phyloP scores from a whole-genome alignment of 2,329 filamentous ascomycete species.

The Dissoconium aciculare region DNA sequence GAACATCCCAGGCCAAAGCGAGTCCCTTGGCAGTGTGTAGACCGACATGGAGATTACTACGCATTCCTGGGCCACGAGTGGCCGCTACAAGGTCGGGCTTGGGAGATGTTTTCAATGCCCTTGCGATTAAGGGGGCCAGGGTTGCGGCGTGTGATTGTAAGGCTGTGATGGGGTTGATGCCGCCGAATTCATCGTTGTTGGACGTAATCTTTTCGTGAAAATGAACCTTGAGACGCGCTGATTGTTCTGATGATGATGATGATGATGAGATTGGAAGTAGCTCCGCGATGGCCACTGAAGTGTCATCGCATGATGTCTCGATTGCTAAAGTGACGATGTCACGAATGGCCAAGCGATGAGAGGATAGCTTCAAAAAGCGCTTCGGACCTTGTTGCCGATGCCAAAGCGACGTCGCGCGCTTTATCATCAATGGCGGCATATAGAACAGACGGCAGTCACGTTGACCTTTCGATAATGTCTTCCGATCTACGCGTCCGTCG shows the following conservation, averaged over 20 bases:
- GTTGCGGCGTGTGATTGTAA: constrained; percentile 59
- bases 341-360: no score
- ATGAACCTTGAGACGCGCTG: constrained; percentile 26
- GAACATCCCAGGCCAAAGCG: constrained; percentile 66
- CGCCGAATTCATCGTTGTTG: constrained; percentile 57
- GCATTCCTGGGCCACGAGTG: constrained; percentile 84
- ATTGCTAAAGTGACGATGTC: constrained; percentile 47
- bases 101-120: constrained; percentile 30
- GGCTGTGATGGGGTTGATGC: constrained; percentile 66
- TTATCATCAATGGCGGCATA: no score
- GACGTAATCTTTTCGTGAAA: constrained; percentile 74
- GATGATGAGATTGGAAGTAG: constrained; percentile 4
- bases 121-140: constrained; percentile 52
- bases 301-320: constrained; percentile 84
- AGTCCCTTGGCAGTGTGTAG: constrained; percentile 78
- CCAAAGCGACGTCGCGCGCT: no score
- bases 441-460: no score
- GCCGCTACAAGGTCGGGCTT: constrained; percentile 73
- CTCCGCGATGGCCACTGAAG: constrained; percentile 63
- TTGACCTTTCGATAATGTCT: constrained; percentile 1
- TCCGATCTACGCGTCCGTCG: no score
- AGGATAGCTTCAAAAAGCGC: no score
- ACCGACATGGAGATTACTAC: constrained; percentile 59
- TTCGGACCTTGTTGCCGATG: no score
- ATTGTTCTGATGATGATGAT: no score